Percentiles rank a stretch among this genome's conserved stretches.
phyloP scores from a whole-genome alignment of 805 yeast genomes.

The Wickerhamomyces queroliae region DNA sequence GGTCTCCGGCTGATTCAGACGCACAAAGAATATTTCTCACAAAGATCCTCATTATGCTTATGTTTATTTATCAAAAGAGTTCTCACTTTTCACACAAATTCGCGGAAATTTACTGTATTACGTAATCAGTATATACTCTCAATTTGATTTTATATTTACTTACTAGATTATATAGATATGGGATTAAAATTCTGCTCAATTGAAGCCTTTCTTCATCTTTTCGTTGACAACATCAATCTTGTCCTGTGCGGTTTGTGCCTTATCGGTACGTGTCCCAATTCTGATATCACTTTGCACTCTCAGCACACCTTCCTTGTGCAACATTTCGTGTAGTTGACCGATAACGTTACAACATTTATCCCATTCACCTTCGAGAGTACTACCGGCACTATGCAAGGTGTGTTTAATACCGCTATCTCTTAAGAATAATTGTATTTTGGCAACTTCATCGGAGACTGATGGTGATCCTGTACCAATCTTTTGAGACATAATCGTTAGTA shows the following conservation, averaged over 20 bases:
- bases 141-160: too few species aligned
- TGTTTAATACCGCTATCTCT: conserved; percentile 57
- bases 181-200: not conserved
- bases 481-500: not conserved
- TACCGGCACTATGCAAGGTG: conserved; percentile 86
- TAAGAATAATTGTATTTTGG: conserved; percentile 61
- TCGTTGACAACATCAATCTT: conserved; percentile 60
- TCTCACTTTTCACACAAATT: too few species aligned
- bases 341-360: conserved; percentile 74
- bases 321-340: conserved; percentile 68
- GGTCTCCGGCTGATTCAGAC: too few species aligned
- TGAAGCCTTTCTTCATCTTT: conserved; percentile 30
- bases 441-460: conserved; percentile 77
- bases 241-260: conserved; percentile 64
- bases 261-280: conserved; percentile 81
- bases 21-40: not conserved
- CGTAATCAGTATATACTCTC: not conserved
- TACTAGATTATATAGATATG: too few species aligned
- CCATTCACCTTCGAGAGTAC: conserved; percentile 93
- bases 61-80: too few species aligned
- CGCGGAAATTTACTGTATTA: not conserved
- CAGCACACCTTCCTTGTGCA: conserved; percentile 67
- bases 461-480: conserved; percentile 74
- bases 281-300: conserved; percentile 84
- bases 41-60: not conserved